Base-by-base conservation (phyloP, 2,329 filamentous ascomycete genomes). In the Penicillium sclerotigenum region DNA sequence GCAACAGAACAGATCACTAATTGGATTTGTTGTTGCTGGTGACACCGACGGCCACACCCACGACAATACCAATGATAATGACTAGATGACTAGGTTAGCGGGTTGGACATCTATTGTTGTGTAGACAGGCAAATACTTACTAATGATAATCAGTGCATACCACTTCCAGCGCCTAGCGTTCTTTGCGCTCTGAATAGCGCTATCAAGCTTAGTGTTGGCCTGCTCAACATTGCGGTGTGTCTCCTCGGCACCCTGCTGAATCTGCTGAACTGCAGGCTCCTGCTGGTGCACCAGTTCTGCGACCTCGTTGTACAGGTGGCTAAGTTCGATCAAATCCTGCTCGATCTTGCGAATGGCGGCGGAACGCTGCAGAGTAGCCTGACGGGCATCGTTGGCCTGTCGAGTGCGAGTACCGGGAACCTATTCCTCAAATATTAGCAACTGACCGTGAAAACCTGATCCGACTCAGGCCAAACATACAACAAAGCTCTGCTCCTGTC, bases 151-250 rank as follows among this genome's bases (percentile, higher is more conserved):
- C 65, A 96, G 77, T 80, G 91, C 96, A 73, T 89, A 92, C 92
- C 91, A 97, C 88, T 97, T 97, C 91, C 95, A 96, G 79, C 86
- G 90, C 65, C 90, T 83, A 48, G 88, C 90, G 65, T 85, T 84
- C 72, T 88, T 82, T 9, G 93, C 93, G 65, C 90, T 96, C 59
- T 83, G 81, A 60, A 96, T 89, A 13, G 92, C 92, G n/a, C 83
- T 83, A 37, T 82, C 86, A 57, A 97, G 89, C 74, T 97, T 86
- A 60, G 85, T 83, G 70, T 94, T 97, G 62, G 88, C 93, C 73
- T 94, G 88, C 68, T 88, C 85, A 46, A 97, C 83, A 73, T 97
- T 90, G 56, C 88, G 86, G 47, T 89, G 85, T 37, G 94, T 89
- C 69, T 96, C 89, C 75, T 95, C 89, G 36, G 86, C 90, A 77